Base-by-base conservation (phyloP, 2,329 filamentous ascomycete genomes). In the Elsinoe necatrix region DNA sequence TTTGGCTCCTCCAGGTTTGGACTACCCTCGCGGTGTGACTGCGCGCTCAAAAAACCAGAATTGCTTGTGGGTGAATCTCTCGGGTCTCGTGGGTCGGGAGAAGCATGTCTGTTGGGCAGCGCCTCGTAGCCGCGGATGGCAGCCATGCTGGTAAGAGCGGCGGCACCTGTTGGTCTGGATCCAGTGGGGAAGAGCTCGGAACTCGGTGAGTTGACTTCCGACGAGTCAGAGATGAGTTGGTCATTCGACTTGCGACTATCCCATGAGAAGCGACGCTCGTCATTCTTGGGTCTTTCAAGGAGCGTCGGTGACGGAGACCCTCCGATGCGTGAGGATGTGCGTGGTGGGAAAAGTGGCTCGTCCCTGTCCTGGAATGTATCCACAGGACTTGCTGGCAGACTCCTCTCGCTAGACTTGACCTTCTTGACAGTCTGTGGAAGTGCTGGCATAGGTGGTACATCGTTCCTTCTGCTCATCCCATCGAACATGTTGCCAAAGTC, bases 401-500 rank as follows among this genome's bases (percentile, higher is more conserved):
- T 54, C 12, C 29, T 23, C 47, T 54, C 47, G 31, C 21, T 7
- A 21, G 50, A 47, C 18, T 31, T 42, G 37, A 42, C 57, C 60
- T 47, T 60, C 41, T 42, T 47, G 2, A 45, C 41, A 14, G 41
- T 45, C 42, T 47, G 42, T n/a, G 39, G 54, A 9, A 63, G 58
- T 41, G 63, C 59, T 41, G 60, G 62, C 41, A 60, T 58, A 11
- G 58, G 51, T 7, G 60, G 60, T 21, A 64, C 52, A 14, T 65
- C 61, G 42, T 63, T 63, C 48, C 51, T 58, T 35, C 51, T 65
- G 42, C 51, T 55, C 23, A 61, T 23, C 20, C 60, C 60, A 27
- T 64, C 63, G 56, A 71, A 71, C 67, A 71, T 70, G 62, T 64
- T 61, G 21, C 54, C 67, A 56, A 67, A 65, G 45, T 67, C 67